Evolutionary conservation across 2,329 filamentous ascomycete species (phyloP), one percentile per base, ranked within the genome.

Genomic region (Thermothelomyces thermophilus): DNA sequence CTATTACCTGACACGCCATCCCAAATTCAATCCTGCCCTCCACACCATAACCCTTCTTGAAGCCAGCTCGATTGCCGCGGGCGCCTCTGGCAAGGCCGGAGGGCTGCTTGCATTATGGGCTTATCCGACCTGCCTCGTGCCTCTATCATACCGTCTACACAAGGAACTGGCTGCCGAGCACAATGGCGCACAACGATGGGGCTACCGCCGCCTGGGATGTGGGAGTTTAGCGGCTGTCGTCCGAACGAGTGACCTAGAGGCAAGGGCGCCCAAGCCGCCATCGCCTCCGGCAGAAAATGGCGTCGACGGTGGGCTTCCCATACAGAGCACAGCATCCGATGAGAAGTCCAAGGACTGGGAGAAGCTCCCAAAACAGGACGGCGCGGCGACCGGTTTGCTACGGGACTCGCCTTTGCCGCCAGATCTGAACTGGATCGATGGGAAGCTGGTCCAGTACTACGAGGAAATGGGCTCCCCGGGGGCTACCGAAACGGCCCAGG

Each of bases 61-160:
- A 73, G 90, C 93, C 0, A 83, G 82, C 3, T 76, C 83, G 39
- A 84, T 97, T 56, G 93, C 93, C 6, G 82, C 88, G n/a, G 91
- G 87, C 20, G 91, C 93, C 33, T 95, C 90, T 8, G 93, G 93
- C 35, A 97, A 96, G 70, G 91, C 93, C 0, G 93, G 93, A 14
- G 93, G 93, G 1, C 75, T 98, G 4, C 76, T 98, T 19, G 93
- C 84, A 1, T 73, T 90, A 14, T 97, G 91, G 90, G 93, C 91
- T 1, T 96, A 95, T 63, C 93, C 93, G 0, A 74, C 73, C 50
- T 84, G 80, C 60, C 81, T 97, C 34, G 91, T 96, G 0, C 87
- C 87, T 0, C 73, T 97, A 36, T 94, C 87, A 51, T 97, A 90
- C 68, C 77, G 76, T 41, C 74, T 97, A 14, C 93, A 97, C 63